These are phyloP conservation scores for Phytophthora parvispora DNA, from an alignment of 352 stramenopile species.

Conservation along the genomic window DNA sequence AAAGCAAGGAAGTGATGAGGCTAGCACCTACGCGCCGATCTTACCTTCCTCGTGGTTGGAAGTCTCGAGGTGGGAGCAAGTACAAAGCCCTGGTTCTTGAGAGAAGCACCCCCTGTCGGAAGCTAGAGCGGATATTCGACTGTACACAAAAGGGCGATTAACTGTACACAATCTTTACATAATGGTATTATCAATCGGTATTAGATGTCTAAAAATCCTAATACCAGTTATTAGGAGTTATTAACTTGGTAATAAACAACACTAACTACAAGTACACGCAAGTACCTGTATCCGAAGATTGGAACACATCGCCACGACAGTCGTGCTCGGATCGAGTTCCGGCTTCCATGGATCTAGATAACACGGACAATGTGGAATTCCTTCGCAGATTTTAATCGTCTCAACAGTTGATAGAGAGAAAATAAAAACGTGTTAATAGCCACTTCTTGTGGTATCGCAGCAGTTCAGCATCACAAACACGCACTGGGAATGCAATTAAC, in stretches of 20 bases:
- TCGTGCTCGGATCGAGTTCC: not conserved
- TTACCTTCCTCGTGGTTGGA: not conserved
- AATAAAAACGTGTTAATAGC: constrained; percentile 16
- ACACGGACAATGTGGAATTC: constrained; percentile 37
- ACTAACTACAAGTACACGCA: constrained; percentile 30
- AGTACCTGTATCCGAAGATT: constrained; percentile 48
- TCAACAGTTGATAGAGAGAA: constrained; percentile 28
- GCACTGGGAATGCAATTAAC: constrained; percentile 24
- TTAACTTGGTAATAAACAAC: not conserved
- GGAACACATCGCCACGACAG: constrained; percentile 40
- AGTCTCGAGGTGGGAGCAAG: not conserved
- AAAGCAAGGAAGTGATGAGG: not conserved
- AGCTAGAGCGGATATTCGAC: not conserved
- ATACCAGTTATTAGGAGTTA: not conserved
- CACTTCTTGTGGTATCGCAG: too few relatives aligned
- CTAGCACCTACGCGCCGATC: not conserved
- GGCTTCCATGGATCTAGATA: too few relatives aligned
- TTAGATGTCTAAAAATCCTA: not conserved
- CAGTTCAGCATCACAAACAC: constrained; percentile 45
- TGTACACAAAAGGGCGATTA: too few relatives aligned
- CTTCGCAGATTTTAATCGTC: constrained; percentile 38
- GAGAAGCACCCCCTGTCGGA: not conserved
- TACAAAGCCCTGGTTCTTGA: not conserved
- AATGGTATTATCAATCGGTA: not conserved
- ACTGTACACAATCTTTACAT: too few relatives aligned